Evolutionary conservation across 345 rosid species (phyloP).

Genomic region (Raphanus raphanistrum): DNA sequence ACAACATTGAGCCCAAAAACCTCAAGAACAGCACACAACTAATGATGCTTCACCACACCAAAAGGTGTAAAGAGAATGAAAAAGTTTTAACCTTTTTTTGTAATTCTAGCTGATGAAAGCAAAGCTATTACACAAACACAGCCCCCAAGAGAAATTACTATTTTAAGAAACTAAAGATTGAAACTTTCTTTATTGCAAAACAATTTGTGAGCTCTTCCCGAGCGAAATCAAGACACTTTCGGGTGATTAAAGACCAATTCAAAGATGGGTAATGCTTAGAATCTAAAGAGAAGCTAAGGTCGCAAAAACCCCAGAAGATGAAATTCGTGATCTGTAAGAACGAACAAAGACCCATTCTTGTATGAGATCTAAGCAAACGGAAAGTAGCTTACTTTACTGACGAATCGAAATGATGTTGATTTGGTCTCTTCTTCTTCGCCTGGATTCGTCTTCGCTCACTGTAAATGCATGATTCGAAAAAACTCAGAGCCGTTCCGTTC

Average conservation of each 20-base stretch:
- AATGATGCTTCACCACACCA: not conserved
- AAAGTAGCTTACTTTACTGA: not conserved
- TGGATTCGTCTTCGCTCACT: not conserved
- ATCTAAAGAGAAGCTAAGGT: not conserved
- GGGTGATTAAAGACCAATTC: not conserved
- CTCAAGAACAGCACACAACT: not conserved
- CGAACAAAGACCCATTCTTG: not conserved
- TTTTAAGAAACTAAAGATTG: not conserved
- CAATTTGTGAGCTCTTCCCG: not conserved
- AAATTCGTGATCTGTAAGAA: not conserved
- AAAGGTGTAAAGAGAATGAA: not conserved
- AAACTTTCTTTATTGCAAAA: conserved; percentile 6
- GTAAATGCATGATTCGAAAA: not conserved
- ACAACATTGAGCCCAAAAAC: no score
- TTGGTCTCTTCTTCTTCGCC: not conserved
- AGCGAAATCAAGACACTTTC: not conserved
- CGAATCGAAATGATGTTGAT: not conserved
- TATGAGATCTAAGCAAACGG: not conserved
- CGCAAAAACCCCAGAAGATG: not conserved
- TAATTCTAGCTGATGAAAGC: not conserved
- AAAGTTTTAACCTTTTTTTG: not conserved
- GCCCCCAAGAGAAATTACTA: not conserved
- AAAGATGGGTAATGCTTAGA: not conserved
- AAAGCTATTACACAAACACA: not conserved
- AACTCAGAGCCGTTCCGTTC: not conserved